Evolutionary conservation across 2,329 filamentous ascomycete species (phyloP), one percentile per base, ranked within the genome.

Genomic region (Alternaria brassicae): DNA sequence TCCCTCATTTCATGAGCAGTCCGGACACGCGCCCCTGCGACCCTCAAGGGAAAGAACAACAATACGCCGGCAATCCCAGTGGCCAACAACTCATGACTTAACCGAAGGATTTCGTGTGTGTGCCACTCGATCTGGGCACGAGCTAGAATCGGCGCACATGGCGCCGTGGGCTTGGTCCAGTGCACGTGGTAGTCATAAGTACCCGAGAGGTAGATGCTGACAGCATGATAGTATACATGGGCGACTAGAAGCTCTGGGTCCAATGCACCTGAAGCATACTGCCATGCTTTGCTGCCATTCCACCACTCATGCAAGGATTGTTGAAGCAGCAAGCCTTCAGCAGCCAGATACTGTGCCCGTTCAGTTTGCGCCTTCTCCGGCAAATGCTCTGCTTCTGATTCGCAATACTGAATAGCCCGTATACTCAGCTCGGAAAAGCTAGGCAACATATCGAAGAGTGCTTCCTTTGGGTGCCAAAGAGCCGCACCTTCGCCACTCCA

Each of bases 201-300:
- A 1, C 71, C 71, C 3, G 70, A 72, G 6, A 72, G 68, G 10
- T 71, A 73, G 45, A 72, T 72, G n/a, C 58, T 72, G 10, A 67
- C 62, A 0, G 71, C 68, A 49, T 72, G 54, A 23, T 72, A 72
- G 47, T 72, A 72, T 10, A 58, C 34, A 13, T 59, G 55, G 0
- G 42, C 65, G 6, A 70, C 41, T 6, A 63, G 39, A n/a, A 62
- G 41, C n/a, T 73, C 71, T 2, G 37, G 15, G 37, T 68, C 62
- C 2, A 19, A 47, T 37, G 30, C 34, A n/a, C 30, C 13, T 8
- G n/a, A 40, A 23, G 42, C 37, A 19, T 41, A 36, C 41, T 63
- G 54, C 66, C 67, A 70, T 28, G 17, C 15, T 17, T 42, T 36
- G 32, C 60, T 56, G 4, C 63, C 51, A 41, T 32, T 19, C 51